Evolutionary conservation across 2,329 filamentous ascomycete genomes (phyloP).

Genomic region (Stagonosporopsis tanaceti): DNA sequence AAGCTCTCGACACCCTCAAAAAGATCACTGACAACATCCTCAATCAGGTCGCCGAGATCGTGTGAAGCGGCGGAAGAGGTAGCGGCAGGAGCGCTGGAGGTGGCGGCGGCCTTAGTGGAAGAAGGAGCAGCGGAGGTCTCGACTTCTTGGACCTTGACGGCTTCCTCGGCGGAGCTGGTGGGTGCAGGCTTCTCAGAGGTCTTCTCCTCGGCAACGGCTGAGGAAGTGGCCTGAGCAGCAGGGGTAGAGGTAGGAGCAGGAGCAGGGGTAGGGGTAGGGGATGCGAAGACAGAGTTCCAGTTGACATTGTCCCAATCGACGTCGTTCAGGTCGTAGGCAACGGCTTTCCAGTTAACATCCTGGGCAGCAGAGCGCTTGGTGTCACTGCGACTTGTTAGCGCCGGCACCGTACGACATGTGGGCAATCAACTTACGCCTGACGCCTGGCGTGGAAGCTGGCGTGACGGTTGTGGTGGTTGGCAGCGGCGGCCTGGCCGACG

Average conservation of each 20-base stretch:
- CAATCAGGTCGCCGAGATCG: conserved; percentile 15
- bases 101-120: neutral
- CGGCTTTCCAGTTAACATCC: conserved; percentile 42
- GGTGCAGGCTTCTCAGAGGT: conserved; percentile 22
- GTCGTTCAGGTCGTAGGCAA: conserved; percentile 36
- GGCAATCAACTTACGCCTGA: conserved; percentile 36
- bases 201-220: conserved; percentile 3
- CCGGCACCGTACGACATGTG: neutral
- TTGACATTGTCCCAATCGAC: conserved; percentile 42
- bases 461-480: conserved; percentile 43
- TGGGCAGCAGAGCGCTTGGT: conserved; percentile 37
- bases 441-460: conserved; percentile 49
- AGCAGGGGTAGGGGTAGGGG: conserved; percentile 22
- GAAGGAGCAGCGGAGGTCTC: conserved; percentile 18
- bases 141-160: conserved; percentile 16
- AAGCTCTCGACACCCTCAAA: conserved; percentile 33
- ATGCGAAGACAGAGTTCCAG: conserved; percentile 33
- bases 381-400: conserved; percentile 27
- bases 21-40: conserved; percentile 29
- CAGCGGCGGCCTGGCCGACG: conserved; percentile 46
- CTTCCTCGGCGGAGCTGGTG: conserved; percentile 12
- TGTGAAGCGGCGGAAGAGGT: conserved; percentile 8
- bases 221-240: conserved; percentile 11
- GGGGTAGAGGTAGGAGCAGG: conserved; percentile 24
- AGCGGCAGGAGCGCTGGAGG: conserved; percentile 6